Conservation (phyloP, 768 basidiomycete genomes). For the Macrocybe gigantea region DNA sequence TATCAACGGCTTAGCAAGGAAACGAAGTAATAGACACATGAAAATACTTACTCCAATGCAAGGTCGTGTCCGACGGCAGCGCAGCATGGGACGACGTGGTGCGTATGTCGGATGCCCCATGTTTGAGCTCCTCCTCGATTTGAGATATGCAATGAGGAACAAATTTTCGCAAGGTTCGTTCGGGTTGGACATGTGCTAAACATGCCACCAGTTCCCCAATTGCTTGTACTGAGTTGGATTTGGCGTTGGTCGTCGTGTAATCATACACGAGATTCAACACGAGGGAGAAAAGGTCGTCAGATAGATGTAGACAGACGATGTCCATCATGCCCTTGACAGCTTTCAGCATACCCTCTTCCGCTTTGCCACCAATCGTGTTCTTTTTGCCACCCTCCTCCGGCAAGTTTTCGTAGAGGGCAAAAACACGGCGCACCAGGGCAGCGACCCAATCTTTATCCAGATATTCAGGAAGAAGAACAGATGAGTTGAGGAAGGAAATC, state of each 20-base stretch:
- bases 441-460: constrained; percentile 65
- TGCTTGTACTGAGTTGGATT: constrained; percentile 86
- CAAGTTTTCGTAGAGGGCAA: constrained; percentile 84
- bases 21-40: background rate
- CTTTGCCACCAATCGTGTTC: constrained; percentile 82
- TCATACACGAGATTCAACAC: constrained; percentile 80
- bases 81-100: constrained; percentile 73
- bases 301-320: constrained; percentile 75
- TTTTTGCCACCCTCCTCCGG: constrained; percentile 91
- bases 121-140: constrained; percentile 80
- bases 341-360: constrained; percentile 71
- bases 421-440: constrained; percentile 69
- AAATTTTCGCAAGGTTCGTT: constrained; percentile 74
- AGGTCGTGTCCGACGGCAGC: constrained; percentile 78
- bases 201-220: constrained; percentile 86
- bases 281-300: constrained; percentile 75
- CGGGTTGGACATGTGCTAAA: constrained; percentile 72
- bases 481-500: constrained; percentile 6
- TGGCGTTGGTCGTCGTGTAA: constrained; percentile 85
- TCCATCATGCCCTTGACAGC: constrained; percentile 78
- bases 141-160: constrained; percentile 70
- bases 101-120: constrained; percentile 83
- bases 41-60: constrained; percentile 79
- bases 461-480: background rate
- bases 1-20: background rate